Percentiles rank a stretch among this genome's conserved stretches.
Evolutionary conservation across 257 asterid genomes (phyloP).

Genomic region (Gentiana straminea): DNA sequence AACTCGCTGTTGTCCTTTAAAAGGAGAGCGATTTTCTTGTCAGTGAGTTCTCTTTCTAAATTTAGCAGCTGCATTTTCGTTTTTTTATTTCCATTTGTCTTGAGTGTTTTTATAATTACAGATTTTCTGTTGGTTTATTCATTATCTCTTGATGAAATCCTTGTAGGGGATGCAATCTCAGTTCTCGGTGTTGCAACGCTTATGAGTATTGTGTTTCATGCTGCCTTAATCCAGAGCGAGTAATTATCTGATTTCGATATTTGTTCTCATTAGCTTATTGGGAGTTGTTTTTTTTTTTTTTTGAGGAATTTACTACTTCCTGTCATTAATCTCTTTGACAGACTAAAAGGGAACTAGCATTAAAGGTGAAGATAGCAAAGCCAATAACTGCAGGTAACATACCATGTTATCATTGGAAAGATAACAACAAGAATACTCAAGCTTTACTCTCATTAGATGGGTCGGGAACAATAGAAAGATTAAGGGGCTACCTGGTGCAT

Average conservation of each 20-base stretch:
- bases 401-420: background rate
- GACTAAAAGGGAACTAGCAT: slow-evolving; percentile 42
- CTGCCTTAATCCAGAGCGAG: slow-evolving; percentile 77
- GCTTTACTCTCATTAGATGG: too few species aligned
- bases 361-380: slow-evolving; percentile 62
- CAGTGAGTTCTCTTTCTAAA: slow-evolving; percentile 54
- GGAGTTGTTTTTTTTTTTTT: background rate
- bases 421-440: background rate
- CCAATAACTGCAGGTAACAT: slow-evolving; percentile 65
- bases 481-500: too few species aligned
- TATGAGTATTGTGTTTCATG: slow-evolving; percentile 96
- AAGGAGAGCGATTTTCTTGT: slow-evolving; percentile 72
- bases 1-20: slow-evolving; percentile 56
- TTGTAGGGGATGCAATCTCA: slow-evolving; percentile 78
- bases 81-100: background rate
- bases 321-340: slow-evolving; percentile 18
- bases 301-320: slow-evolving; percentile 4
- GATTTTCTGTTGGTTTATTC: slow-evolving; percentile 2
- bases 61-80: background rate
- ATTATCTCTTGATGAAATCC: slow-evolving; percentile 8
- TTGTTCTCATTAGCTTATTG: background rate
- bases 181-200: slow-evolving; percentile 74
- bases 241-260: slow-evolving; percentile 16
- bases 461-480: too few species aligned
- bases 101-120: background rate